Evolutionary conservation across 2,329 filamentous ascomycete species (phyloP).

Genomic region (Aspergillus sp.): DNA sequence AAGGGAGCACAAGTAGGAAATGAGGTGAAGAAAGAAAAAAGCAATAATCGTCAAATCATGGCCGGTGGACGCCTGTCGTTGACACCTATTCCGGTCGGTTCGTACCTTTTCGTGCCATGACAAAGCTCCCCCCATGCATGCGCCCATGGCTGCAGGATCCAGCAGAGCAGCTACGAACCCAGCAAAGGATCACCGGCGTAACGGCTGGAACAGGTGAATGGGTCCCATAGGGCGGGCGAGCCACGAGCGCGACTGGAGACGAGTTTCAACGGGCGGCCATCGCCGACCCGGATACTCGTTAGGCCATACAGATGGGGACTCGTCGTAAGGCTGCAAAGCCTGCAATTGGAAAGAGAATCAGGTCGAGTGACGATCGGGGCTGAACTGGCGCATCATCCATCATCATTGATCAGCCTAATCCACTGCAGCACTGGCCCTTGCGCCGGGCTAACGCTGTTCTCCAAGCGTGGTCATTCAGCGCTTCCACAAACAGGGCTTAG

Average conservation of each 20-base stretch:
- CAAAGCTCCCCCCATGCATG: background rate
- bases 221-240: background rate
- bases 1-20: background rate
- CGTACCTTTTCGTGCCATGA: background rate
- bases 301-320: background rate
- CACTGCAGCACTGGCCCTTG: background rate
- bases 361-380: background rate
- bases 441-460: background rate
- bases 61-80: background rate
- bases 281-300: background rate
- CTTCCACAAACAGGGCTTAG: background rate
- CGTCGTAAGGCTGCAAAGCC: no score
- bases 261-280: background rate
- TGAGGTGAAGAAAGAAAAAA: background rate
- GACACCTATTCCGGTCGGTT: background rate
- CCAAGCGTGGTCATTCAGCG: background rate
- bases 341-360: background rate
- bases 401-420: background rate
- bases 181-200: background rate
- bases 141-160: background rate
- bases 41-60: background rate
- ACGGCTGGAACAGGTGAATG: background rate
- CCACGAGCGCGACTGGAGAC: background rate
- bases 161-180: background rate
- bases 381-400: background rate